Evolutionary conservation across 805 yeast species (phyloP).

Genomic region (Saccharomycopsis guyanensis): DNA sequence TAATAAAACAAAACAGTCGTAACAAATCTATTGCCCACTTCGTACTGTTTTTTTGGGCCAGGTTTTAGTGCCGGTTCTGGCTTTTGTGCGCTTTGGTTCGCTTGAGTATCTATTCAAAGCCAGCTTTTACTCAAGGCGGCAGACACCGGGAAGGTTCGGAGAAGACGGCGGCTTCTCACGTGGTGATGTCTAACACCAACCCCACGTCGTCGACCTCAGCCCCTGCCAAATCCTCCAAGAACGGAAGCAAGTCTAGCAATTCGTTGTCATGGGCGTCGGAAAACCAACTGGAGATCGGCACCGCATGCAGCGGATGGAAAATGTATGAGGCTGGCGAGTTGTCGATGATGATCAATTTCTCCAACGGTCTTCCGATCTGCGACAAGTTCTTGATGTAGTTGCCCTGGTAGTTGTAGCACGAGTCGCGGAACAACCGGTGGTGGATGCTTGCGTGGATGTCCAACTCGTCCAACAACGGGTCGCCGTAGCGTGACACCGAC

Average conservation of each 20-base stretch:
- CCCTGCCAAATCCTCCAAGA: slow-evolving; percentile 75
- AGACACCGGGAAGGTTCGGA: no score
- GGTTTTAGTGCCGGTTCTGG: no score
- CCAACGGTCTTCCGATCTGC: slow-evolving; percentile 87
- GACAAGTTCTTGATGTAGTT: slow-evolving; percentile 90
- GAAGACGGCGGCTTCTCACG: no score
- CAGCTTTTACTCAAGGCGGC: no score
- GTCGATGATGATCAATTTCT: slow-evolving; percentile 83
- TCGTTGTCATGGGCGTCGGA: slow-evolving; percentile 97
- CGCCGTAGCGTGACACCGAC: slow-evolving; percentile 90
- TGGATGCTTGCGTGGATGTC: slow-evolving; percentile 67
- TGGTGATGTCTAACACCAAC: slow-evolving; percentile 70
- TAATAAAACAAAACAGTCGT: no score
- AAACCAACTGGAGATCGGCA: slow-evolving; percentile 97
- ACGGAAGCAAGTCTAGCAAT: slow-evolving; percentile 82
- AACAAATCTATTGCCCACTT: no score
- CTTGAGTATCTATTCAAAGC: no score
- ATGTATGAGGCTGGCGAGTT: slow-evolving; percentile 98
- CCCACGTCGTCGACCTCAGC: slow-evolving; percentile 76
- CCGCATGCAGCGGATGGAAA: slow-evolving; percentile 96
- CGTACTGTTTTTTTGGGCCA: no score
- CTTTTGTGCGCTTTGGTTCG: no score
- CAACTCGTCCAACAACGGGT: slow-evolving; percentile 83
- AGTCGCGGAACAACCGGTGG: slow-evolving; percentile 89
- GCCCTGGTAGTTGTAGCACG: slow-evolving; percentile 90